Base-by-base conservation (phyloP, 352 stramenopile genomes). In the Peronosclerospora sorghi region DNA sequence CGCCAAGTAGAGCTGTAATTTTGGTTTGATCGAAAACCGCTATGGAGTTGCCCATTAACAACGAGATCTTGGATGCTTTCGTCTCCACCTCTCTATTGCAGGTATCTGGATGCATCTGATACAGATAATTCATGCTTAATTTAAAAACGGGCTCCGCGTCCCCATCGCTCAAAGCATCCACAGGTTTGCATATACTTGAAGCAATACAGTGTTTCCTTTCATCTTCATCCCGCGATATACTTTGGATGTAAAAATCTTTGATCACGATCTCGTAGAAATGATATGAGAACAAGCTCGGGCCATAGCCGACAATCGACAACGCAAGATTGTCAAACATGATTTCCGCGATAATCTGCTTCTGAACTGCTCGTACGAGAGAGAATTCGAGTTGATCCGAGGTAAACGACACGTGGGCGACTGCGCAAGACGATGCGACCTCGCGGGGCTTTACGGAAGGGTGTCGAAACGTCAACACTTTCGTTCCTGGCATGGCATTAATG, bases 171-270 rank as follows among this genome's bases (percentile, higher is more conserved):
- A 26, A 35, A 1, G 35, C 20, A 20, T 46, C 35, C 4, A 59
- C 19, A 20, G 42, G 23, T 8, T 56, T 35, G 32, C 41, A 51
- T 19, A 93, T 65, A 39, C 81, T 93, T 10, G 78, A 91, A 29
- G 73, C 73, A 40, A 93, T 77, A 15, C 81, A 93, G 27, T 86
- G 56, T 36, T 69, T 83, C 9, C 48, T 59, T 29, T 43, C 41
- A 0, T 61, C 41, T 7, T 67, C 35, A 1, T 64, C 44, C 35
- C 49, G 67, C 5, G 67, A 47, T 40, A 74, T 78, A 24, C 78
- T 87, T 50, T 92, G 77, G 6, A 92, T 44, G 39, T 74, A 94
- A 58, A 89, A 94, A 13, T 84, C 74, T 8, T 47, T 45, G 14
- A 86, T 69, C 20, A 59, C 41, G 8, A 86, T 38, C 17, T 83